Evolutionary conservation across 257 asterid species (phyloP).

Genomic region (Plectranthus barbatus): DNA sequence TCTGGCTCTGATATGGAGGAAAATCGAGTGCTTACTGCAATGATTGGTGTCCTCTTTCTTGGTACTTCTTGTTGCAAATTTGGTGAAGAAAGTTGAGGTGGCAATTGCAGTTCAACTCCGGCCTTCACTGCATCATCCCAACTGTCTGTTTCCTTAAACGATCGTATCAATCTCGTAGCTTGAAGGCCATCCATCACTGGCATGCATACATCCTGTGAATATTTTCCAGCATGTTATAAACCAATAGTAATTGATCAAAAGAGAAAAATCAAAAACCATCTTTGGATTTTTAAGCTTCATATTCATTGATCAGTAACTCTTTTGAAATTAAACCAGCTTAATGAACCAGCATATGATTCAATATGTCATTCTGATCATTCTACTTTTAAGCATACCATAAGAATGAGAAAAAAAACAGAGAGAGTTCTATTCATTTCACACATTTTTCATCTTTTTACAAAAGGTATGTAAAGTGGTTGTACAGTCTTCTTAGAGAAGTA

Average conservation of each 20-base stretch:
- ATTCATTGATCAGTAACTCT: neutral
- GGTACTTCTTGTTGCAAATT: conserved; percentile 14
- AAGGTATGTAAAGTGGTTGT: too few species aligned
- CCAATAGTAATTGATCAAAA: neutral
- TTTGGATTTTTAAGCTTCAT: neutral
- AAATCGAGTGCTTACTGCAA: conserved; percentile 51
- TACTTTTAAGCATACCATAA: conserved; percentile 47
- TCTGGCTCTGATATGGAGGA: neutral
- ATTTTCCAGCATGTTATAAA: neutral
- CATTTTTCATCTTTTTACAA: too few species aligned
- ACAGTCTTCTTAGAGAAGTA: too few species aligned
- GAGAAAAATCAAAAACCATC: neutral
- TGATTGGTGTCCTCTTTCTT: conserved; percentile 51
- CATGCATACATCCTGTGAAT: conserved; percentile 80
- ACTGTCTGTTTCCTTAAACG: conserved; percentile 70
- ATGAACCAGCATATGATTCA: neutral
- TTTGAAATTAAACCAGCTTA: neutral
- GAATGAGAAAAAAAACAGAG: too few species aligned
- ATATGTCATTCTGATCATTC: neutral
- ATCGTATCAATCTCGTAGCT: conserved; percentile 75
- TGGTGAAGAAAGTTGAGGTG: conserved; percentile 26
- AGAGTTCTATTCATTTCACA: too few species aligned
- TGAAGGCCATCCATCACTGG: conserved; percentile 91
- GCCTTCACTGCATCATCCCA: conserved; percentile 83
- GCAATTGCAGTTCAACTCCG: conserved; percentile 46